phyloP scores from a whole-genome alignment of 2,329 filamentous ascomycete species.

The Ascochyta clinopodiicola region DNA sequence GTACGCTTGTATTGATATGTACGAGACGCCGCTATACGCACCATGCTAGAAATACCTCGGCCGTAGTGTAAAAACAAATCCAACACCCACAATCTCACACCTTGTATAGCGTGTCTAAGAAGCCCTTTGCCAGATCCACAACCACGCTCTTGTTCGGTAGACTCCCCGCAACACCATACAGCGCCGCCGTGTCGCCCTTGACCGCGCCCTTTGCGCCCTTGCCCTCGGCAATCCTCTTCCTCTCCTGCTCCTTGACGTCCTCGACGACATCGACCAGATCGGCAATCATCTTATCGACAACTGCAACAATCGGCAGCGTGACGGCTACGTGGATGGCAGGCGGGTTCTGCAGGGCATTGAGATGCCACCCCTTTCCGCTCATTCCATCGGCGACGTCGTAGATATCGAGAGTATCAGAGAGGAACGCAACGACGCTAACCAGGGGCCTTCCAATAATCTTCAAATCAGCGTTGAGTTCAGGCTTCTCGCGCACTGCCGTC shows the following conservation, averaged over 20 bases:
- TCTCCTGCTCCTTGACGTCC: constrained; percentile 81
- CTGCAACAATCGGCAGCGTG: constrained; percentile 82
- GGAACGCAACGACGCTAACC: constrained; percentile 90
- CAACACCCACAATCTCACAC: constrained; percentile 55
- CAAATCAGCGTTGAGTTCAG: constrained; percentile 73
- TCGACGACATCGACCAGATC: constrained; percentile 70
- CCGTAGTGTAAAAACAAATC: neutral
- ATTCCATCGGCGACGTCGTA: constrained; percentile 95
- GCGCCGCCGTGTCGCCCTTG: constrained; percentile 79
- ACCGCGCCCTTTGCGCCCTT: constrained; percentile 65
- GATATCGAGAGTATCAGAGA: constrained; percentile 81
- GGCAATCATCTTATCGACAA: constrained; percentile 76
- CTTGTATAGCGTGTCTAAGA: constrained; percentile 93
- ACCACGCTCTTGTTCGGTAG: constrained; percentile 96
- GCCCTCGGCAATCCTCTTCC: constrained; percentile 73
- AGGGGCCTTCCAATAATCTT: constrained; percentile 83
- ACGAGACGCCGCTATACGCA: neutral
- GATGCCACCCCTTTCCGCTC: constrained; percentile 85
- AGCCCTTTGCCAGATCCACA: constrained; percentile 85
- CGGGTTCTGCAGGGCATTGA: constrained; percentile 91
- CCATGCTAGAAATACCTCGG: neutral
- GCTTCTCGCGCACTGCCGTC: constrained; percentile 72
- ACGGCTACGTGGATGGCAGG: constrained; percentile 94
- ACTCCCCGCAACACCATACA: constrained; percentile 95
- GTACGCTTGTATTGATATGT: constrained; percentile 10